These are phyloP conservation scores for Primulina eburnea DNA, from an alignment of 257 asterid genomes.

Conservation along the genomic window DNA sequence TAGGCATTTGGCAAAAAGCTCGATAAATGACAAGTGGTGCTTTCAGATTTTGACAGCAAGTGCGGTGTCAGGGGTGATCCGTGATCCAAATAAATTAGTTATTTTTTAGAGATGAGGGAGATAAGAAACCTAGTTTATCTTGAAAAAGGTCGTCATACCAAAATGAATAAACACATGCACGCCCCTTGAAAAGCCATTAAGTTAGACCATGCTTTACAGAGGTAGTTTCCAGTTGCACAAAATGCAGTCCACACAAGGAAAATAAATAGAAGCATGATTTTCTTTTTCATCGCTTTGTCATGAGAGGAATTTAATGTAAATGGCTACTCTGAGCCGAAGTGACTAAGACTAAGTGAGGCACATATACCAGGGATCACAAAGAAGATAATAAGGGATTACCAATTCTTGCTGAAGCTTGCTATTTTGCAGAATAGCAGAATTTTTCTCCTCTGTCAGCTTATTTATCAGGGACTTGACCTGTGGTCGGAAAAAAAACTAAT, in stretches of 20 bases:
- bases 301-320: background rate
- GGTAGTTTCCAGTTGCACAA: background rate
- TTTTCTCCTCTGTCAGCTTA: background rate
- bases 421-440: background rate
- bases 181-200: background rate
- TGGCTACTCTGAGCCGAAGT: conserved; percentile 8
- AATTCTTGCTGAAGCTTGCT: conserved; percentile 29
- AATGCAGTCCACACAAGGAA: conserved; percentile 5
- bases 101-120: background rate
- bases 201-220: background rate
- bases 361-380: conserved; percentile 9
- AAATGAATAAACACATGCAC: conserved; percentile 10
- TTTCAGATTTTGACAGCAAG: background rate
- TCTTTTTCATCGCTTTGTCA: background rate
- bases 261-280: background rate
- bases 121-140: background rate
- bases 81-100: background rate
- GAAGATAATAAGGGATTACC: conserved; percentile 29
- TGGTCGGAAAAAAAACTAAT: too few species aligned
- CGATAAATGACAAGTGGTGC: background rate
- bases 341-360: background rate
- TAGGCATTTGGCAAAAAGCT: conserved; percentile 5
- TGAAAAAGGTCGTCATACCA: conserved; percentile 1
- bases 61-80: background rate
- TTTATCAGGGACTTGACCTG: background rate